Conservation (phyloP, 2,329 filamentous ascomycete genomes). For the Cercospora sp. region DNA sequence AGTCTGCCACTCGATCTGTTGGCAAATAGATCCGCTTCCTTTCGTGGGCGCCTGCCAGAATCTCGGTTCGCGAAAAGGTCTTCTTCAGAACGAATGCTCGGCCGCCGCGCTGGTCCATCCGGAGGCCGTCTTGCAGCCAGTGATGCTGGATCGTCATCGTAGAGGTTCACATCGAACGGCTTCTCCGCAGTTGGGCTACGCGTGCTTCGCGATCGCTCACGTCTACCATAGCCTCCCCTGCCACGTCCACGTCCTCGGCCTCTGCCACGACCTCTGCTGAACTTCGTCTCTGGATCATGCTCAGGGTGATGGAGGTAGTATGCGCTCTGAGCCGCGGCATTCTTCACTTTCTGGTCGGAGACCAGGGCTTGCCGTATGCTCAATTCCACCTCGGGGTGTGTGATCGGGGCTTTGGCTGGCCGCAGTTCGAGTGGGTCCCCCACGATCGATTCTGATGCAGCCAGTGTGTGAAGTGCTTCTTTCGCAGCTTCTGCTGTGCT, state of each 20-base stretch:
- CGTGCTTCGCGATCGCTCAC: constrained; percentile 44
- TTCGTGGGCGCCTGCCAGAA: constrained; percentile 17
- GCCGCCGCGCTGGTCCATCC: constrained; percentile 13
- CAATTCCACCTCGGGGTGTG: constrained; percentile 68
- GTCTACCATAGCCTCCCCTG: constrained; percentile 59
- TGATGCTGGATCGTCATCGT: constrained; percentile 64
- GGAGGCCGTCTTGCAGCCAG: constrained; percentile 12
- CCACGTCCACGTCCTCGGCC: constrained; percentile 43
- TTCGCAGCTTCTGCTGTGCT: constrained; percentile 55
- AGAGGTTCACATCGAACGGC: constrained; percentile 74
- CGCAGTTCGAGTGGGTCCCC: constrained; percentile 58
- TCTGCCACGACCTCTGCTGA: constrained; percentile 47
- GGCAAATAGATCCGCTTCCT: constrained; percentile 38
- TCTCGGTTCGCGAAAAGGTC: constrained; percentile 22
- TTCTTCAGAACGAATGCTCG: constrained; percentile 1
- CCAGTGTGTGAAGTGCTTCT: constrained; percentile 55
- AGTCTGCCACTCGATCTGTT: constrained; percentile 46
- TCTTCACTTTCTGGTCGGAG: constrained; percentile 75
- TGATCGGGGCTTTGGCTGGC: constrained; percentile 64
- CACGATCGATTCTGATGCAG: constrained; percentile 32
- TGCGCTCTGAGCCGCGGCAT: constrained; percentile 76
- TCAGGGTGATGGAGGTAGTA: constrained; percentile 94
- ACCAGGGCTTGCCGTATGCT: constrained; percentile 72
- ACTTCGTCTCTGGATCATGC: constrained; percentile 74
- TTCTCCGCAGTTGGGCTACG: constrained; percentile 36